Base-by-base conservation (phyloP, 1,284 basidiomycete species). In the Moniliella sp. region DNA sequence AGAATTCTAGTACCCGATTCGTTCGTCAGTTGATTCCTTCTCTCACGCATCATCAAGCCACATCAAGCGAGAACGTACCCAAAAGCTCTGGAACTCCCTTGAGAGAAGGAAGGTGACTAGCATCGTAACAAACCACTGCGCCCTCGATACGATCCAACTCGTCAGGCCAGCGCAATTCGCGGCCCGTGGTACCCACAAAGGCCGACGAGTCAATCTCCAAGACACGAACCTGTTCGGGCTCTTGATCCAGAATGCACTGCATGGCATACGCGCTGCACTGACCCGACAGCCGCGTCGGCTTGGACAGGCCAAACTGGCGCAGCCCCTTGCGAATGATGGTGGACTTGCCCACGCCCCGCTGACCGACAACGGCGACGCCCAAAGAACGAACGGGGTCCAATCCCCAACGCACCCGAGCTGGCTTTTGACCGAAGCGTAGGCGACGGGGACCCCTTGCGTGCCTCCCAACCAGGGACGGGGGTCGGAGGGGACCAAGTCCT, bases 361-460 rank as follows among this genome's bases (percentile, higher is more conserved):
- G 51, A 1, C 51, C 51, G 5, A 54, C 49, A 5, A 54, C 51
- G n/a, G n/a, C n/a, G n/a, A n/a, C n/a, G n/a, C n/a, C n/a, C n/a
- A n/a, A n/a, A n/a, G n/a, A n/a, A n/a, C n/a, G n/a, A n/a, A n/a
- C n/a, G n/a, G n/a, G n/a, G n/a, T n/a, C n/a, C n/a, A n/a, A n/a
- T n/a, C n/a, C n/a, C n/a, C n/a, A n/a, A n/a, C n/a, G n/a, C n/a
- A n/a, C n/a, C n/a, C n/a, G n/a, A n/a, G n/a, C n/a, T n/a, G n/a
- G n/a, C n/a, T n/a, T n/a, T n/a, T n/a, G n/a, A n/a, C n/a, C n/a
- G n/a, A n/a, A n/a, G n/a, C n/a, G n/a, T n/a, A n/a, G n/a, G n/a
- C n/a, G n/a, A n/a, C n/a, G n/a, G n/a, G n/a, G n/a, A n/a, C n/a
- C n/a, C n/a, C n/a, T n/a, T n/a, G n/a, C n/a, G n/a, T n/a, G n/a